phyloP scores from a whole-genome alignment of 2,329 filamentous ascomycete species.

The Pyrenophora tritici-repentis region DNA sequence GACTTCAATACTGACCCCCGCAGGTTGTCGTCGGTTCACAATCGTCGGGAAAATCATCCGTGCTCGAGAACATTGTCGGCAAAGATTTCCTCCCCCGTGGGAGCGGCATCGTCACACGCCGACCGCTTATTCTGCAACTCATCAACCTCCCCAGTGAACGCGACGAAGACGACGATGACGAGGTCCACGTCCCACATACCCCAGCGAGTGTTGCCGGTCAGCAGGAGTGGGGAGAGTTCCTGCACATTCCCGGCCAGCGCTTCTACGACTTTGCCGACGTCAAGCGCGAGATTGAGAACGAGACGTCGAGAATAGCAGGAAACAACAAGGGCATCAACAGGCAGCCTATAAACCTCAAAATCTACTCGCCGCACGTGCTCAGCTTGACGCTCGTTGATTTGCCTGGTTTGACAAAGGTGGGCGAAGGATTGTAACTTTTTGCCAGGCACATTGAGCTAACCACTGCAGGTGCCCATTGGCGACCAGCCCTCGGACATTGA shows the following conservation, averaged over 20 bases:
- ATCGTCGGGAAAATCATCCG: conserved; percentile 96
- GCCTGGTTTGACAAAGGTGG: conserved; percentile 89
- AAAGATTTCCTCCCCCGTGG: conserved; percentile 95
- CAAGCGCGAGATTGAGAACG: conserved; percentile 94
- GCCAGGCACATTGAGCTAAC: conserved; percentile 29
- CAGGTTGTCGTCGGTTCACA: conserved; percentile 98
- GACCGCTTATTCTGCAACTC: conserved; percentile 93
- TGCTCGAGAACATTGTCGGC: conserved; percentile 98
- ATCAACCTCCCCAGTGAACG: conserved; percentile 86
- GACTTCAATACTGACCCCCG: conserved; percentile 17
- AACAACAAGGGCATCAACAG: conserved; percentile 98
- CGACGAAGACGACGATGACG: conserved; percentile 68
- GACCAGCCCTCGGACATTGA: conserved; percentile 98
- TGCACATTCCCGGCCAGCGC: conserved; percentile 86
- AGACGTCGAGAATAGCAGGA: conserved; percentile 91
- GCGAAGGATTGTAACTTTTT: conserved; percentile 6
- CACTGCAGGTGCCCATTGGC: conserved; percentile 81
- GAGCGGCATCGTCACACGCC: conserved; percentile 92
- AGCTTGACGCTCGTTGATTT: conserved; percentile 96
- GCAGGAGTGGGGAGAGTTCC: conserved; percentile 90
- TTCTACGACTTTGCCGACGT: conserved; percentile 93
- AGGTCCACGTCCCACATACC: conserved; percentile 72
- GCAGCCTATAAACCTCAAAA: conserved; percentile 96
- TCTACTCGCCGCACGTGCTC: conserved; percentile 95
- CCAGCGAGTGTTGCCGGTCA: conserved; percentile 72